These are phyloP conservation scores for Austroboletus novae-zelandiae DNA, from an alignment of 1,284 basidiomycete species.

Conservation along the genomic window DNA sequence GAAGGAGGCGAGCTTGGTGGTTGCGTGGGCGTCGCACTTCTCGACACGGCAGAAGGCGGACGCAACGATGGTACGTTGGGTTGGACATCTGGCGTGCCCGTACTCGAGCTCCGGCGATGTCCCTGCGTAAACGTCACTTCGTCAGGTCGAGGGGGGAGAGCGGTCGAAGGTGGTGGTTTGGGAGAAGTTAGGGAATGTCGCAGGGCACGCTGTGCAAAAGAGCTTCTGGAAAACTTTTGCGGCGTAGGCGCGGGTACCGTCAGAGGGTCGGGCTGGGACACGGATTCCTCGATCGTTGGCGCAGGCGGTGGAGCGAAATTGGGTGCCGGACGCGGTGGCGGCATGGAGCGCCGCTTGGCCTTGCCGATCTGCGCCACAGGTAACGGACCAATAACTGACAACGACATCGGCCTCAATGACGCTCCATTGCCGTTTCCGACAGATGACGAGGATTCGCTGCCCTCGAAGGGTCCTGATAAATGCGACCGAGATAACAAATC, in stretches of 20 bases:
- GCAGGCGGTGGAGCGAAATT: slow-evolving; percentile 67
- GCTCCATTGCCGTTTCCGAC: slow-evolving; percentile 4
- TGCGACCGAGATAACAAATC: slow-evolving; percentile 37
- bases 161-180: slow-evolving; percentile 54
- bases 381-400: slow-evolving; percentile 14
- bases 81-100: slow-evolving; percentile 13
- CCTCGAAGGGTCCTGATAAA: slow-evolving; percentile 13
- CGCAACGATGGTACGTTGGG: slow-evolving; percentile 44
- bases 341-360: slow-evolving; percentile 56
- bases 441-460: slow-evolving; percentile 7
- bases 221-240: slow-evolving; percentile 50
- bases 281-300: slow-evolving; percentile 38
- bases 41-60: slow-evolving; percentile 23
- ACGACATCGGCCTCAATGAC: slow-evolving; percentile 20
- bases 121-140: slow-evolving; percentile 35
- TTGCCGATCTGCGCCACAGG: slow-evolving; percentile 23
- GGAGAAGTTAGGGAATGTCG: slow-evolving; percentile 63
- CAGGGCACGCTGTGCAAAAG: slow-evolving; percentile 49
- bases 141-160: slow-evolving; percentile 59
- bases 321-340: slow-evolving; percentile 68
- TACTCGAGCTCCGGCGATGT: slow-evolving; percentile 37
- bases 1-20: slow-evolving; percentile 13
- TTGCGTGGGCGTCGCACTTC: slow-evolving; percentile 14
- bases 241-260: slow-evolving; percentile 42
- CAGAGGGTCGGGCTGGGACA: slow-evolving; percentile 27